A percentile compares a stretch with the other conserved stretches of the same genome.
phyloP scores from a whole-genome alignment of 208 protist species.

The Acanthamoeba healyi region DNA sequence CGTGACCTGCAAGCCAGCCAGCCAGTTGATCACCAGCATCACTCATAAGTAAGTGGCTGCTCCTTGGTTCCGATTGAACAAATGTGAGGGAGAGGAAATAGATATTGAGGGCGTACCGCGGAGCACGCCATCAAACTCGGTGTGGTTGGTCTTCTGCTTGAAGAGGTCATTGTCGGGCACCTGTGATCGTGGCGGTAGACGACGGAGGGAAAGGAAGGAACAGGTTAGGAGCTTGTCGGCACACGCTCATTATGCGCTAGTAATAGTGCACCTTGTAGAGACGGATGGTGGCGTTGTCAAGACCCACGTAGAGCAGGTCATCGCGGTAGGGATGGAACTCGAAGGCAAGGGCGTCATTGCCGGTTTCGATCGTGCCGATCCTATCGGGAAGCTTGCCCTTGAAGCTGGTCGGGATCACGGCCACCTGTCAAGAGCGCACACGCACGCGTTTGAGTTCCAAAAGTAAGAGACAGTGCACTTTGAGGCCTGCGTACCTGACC shows the following conservation, averaged over 20 bases:
- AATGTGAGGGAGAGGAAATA: too few relatives aligned
- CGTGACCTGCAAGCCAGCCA: slow-evolving; percentile 47
- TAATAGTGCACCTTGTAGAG: slow-evolving; percentile 64
- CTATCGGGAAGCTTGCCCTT: slow-evolving; percentile 69
- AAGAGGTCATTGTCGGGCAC: slow-evolving; percentile 63
- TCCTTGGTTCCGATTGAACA: too few relatives aligned
- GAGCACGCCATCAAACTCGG: slow-evolving; percentile 27
- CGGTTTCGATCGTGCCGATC: slow-evolving; percentile 63
- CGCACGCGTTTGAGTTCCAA: neutral
- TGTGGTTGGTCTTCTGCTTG: slow-evolving; percentile 71
- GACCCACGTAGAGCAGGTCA: slow-evolving; percentile 40
- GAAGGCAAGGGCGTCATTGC: slow-evolving; percentile 24
- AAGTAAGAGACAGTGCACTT: slow-evolving; percentile 44
- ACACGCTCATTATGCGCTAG: too few relatives aligned
- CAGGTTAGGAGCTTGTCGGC: too few relatives aligned
- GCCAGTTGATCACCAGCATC: too few relatives aligned
- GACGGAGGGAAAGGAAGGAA: too few relatives aligned
- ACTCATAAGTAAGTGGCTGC: too few relatives aligned
- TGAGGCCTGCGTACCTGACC: slow-evolving; percentile 59
- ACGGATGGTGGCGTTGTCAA: slow-evolving; percentile 51
- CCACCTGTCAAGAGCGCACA: neutral
- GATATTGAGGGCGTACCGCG: neutral
- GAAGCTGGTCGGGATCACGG: slow-evolving; percentile 33
- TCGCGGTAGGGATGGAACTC: slow-evolving; percentile 67
- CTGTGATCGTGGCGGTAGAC: neutral